Percentiles rank a stretch among this genome's conserved stretches.
Conservation (phyloP, 768 basidiomycete species). For the Pulveroboletus sp. region DNA sequence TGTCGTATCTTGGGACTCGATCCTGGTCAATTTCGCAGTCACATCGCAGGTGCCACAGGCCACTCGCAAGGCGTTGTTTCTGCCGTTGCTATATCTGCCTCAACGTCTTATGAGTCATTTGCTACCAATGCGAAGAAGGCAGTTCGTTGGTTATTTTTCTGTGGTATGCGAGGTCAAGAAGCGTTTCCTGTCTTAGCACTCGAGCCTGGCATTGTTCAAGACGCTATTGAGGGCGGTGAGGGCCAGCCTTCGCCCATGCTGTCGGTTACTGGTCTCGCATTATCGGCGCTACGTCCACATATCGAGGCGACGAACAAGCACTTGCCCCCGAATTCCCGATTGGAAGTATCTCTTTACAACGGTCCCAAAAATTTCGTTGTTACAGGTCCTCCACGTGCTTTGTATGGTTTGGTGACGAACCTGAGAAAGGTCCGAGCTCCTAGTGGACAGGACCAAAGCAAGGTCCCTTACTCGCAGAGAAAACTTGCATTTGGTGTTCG, state of each 20-base stretch:
- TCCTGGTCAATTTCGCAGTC: conserved; percentile 73
- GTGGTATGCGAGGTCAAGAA: conserved; percentile 89
- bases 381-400: conserved; percentile 83
- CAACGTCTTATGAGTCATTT: conserved; percentile 70
- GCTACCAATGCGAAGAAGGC: conserved; percentile 75
- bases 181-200: conserved; percentile 89
- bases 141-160: conserved; percentile 88
- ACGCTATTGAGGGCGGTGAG: conserved; percentile 88
- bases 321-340: conserved; percentile 70
- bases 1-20: conserved; percentile 71
- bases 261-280: conserved; percentile 74
- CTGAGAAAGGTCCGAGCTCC: conserved; percentile 88
- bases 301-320: conserved; percentile 85
- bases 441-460: conserved; percentile 86
- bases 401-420: conserved; percentile 92
- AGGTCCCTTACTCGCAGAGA: conserved; percentile 89
- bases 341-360: conserved; percentile 88
- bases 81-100: conserved; percentile 84
- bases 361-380: conserved; percentile 88
- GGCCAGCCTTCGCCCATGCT: conserved; percentile 93
- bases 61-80: conserved; percentile 97
- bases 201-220: conserved; percentile 82
- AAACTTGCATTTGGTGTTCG: conserved; percentile 90
- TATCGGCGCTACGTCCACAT: conserved; percentile 75
- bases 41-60: conserved; percentile 84